Percentiles rank a stretch among this genome's conserved stretches.
phyloP scores from a whole-genome alignment of 345 rosid genomes.

The Salix suchowensis region DNA sequence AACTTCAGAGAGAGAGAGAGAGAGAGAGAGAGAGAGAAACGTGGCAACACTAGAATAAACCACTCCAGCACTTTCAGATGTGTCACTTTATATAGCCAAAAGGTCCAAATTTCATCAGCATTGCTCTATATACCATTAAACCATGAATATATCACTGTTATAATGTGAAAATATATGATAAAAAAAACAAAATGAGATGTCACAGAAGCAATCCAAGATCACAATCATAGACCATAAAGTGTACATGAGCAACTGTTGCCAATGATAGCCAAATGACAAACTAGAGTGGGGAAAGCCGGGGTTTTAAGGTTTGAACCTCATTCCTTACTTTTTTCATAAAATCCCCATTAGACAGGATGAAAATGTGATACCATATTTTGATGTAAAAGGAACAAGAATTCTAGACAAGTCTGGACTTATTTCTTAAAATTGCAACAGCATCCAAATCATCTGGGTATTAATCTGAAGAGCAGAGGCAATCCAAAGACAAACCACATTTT shows the following conservation, averaged over 20 bases:
- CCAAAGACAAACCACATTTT: background rate
- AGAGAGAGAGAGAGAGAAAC: background rate
- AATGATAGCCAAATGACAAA: background rate
- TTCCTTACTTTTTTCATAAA: background rate
- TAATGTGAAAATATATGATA: background rate
- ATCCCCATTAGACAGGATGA: background rate
- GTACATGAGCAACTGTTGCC: background rate
- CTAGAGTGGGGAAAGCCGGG: background rate
- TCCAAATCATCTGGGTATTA: background rate
- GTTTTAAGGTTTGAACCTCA: background rate
- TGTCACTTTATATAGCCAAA: background rate
- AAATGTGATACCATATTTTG: background rate
- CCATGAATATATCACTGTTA: background rate
- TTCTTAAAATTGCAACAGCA: background rate
- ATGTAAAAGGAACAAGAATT: background rate
- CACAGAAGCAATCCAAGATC: background rate
- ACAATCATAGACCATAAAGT: background rate
- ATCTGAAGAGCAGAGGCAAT: background rate
- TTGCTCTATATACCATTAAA: background rate
- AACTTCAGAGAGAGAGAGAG: background rate
- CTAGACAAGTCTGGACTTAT: background rate
- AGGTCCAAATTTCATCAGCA: background rate
- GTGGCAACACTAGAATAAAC: background rate
- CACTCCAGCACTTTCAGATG: background rate
- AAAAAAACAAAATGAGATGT: background rate